A percentile compares a stretch with the other conserved stretches of the same genome.
Conservation (phyloP, 108 stramenopile species). For the Nitzschia putrida region DNA sequence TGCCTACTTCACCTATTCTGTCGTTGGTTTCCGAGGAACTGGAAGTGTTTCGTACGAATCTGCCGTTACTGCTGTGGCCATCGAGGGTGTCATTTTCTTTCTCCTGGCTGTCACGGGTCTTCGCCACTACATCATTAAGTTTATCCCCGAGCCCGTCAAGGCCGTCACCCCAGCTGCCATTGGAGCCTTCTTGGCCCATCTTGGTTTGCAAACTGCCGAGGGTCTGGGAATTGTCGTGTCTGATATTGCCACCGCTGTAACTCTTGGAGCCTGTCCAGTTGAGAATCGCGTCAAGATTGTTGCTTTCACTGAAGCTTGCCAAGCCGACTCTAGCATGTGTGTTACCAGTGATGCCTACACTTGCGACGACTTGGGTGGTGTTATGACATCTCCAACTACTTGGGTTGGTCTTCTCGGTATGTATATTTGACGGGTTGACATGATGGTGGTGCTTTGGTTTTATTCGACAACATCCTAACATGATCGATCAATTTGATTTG, state of each 20-base stretch:
- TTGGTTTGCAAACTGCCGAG: conserved; percentile 71
- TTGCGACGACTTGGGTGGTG: too few relatives aligned
- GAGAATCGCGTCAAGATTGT: conserved; percentile 54
- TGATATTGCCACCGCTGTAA: conserved; percentile 73
- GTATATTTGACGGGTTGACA: neutral
- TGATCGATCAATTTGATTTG: too few relatives aligned
- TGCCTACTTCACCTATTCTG: conserved; percentile 65
- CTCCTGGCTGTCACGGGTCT: too few relatives aligned
- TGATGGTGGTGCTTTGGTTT: too few relatives aligned
- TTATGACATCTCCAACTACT: conserved; percentile 50
- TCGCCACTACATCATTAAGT: too few relatives aligned
- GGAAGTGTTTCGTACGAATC: too few relatives aligned
- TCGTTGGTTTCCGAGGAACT: conserved; percentile 67
- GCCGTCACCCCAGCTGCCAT: conserved; percentile 65
- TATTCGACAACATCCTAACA: too few relatives aligned
- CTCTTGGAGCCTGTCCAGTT: conserved; percentile 60
- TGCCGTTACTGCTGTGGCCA: too few relatives aligned
- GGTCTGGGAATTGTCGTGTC: conserved; percentile 65
- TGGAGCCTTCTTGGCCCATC: conserved; percentile 69
- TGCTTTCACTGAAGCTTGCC: conserved; percentile 56
- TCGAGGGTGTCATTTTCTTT: too few relatives aligned
- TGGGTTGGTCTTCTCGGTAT: conserved; percentile 68
- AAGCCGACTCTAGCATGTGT: conserved; percentile 26
- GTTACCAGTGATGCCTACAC: conserved; percentile 58
- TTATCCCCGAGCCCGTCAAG: conserved; percentile 70